These are phyloP conservation scores for Penicillium subrubescens DNA, from an alignment of 495 filamentous ascomycete species.

Conservation along the genomic window DNA sequence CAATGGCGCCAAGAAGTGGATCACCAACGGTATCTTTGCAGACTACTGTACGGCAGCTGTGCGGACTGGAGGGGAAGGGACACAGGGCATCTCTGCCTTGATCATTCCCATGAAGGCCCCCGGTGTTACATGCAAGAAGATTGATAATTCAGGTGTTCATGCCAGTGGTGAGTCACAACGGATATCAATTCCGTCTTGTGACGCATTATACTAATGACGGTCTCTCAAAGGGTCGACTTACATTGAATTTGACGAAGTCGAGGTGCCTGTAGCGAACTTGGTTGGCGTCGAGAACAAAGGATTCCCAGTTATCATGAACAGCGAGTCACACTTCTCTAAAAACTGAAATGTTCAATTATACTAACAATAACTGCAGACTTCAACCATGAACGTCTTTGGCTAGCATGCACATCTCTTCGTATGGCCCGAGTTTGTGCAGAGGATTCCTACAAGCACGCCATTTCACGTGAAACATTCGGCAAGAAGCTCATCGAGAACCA, in stretches of 20 bases:
- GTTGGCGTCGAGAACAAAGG: conserved; percentile 42
- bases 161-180: conserved; percentile 24
- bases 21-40: conserved; percentile 51
- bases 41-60: conserved; percentile 52
- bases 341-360: background rate
- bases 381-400: conserved; percentile 42
- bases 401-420: conserved; percentile 37
- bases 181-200: no score
- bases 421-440: conserved; percentile 41
- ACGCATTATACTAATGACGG: no score
- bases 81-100: conserved; percentile 43
- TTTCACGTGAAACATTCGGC: conserved; percentile 45
- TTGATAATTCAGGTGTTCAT: conserved; percentile 64
- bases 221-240: conserved; percentile 30
- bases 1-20: conserved; percentile 56
- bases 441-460: conserved; percentile 42
- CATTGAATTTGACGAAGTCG: conserved; percentile 42
- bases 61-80: conserved; percentile 46
- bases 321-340: conserved; percentile 4
- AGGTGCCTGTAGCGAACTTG: conserved; percentile 36
- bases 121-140: conserved; percentile 65
- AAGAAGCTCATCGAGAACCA: conserved; percentile 42
- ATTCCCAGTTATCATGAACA: conserved; percentile 47
- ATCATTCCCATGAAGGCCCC: conserved; percentile 45
- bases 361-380: conserved; percentile 28